Evolutionary conservation across 768 basidiomycete genomes (phyloP), one percentile per base, ranked within the genome.

Genomic region (Termitomyces sp.): DNA sequence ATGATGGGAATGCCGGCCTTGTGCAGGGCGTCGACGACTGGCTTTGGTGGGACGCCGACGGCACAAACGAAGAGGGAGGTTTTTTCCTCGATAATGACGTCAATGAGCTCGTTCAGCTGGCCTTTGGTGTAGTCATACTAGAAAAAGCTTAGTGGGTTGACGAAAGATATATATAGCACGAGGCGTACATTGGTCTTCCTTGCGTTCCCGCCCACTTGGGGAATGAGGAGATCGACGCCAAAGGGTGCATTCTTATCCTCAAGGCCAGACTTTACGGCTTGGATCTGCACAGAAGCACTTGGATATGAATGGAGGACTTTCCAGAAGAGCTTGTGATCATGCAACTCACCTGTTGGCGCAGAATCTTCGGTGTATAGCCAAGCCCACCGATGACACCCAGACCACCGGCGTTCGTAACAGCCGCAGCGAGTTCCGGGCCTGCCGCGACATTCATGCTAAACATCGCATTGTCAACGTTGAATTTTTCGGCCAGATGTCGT

Each of bases 11-110:
- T 94, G 14, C 90, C 88, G 13, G 90, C 90, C 64, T 83, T 73
- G 74, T 97, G 94, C 42, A 97, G 77, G 62, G 76, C 82, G 31
- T 94, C 90, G 36, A 97, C 90, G 32, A 80, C 87, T 61, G 84
- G 79, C 65, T 81, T 81, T 4, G 94, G 90, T 1, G 94, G 94
- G 5, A 96, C 84, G 62, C 93, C 93, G 44, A 94, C 81, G 31
- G 93, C 94, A 61, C 87, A 97, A 56, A 98, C 94, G 69, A 98
- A 98, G 12, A 98, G 83, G 27, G 82, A 74, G 0, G 92, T 75
- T 68, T 90, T 92, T 73, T 96, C 93, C 57, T 95, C 90, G 67
- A 96, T 92, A 68, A 98, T 94, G 34, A 96, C 89, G 61, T 93
- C 82, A 56, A 97, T 82, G 31, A 97, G 81, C 26, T 91, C 89